Conservation (phyloP, 306 rosid species). For the Sophora flavescens region DNA sequence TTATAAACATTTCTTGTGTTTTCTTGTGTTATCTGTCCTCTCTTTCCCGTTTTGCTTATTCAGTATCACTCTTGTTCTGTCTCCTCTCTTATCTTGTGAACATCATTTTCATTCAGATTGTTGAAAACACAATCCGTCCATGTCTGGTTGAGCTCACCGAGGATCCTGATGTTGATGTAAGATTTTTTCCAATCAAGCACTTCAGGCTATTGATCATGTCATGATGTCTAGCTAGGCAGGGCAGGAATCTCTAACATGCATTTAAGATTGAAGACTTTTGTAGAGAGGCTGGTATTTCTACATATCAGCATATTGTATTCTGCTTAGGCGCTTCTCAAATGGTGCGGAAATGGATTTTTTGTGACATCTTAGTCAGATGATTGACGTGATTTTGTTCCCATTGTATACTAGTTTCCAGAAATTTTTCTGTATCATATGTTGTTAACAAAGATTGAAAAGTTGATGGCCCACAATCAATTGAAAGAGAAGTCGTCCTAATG, state of each 20-base stretch:
- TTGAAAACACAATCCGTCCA: conserved; percentile 77
- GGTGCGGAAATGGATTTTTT: conserved; percentile 5
- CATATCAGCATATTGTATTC: neutral
- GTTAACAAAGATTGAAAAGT: neutral
- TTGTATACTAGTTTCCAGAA: conserved; percentile 4
- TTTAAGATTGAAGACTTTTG: conserved; percentile 10
- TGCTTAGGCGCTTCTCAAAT: conserved; percentile 18
- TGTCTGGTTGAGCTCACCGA: conserved; percentile 76
- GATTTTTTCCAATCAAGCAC: conserved; percentile 78
- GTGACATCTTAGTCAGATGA: conserved; percentile 14
- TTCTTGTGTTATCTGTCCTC: neutral
- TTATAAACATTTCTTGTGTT: neutral
- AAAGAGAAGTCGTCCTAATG: neutral
- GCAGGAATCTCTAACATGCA: conserved; percentile 27
- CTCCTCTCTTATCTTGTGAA: conserved; percentile 15
- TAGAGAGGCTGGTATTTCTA: conserved; percentile 29
- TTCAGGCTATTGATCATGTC: conserved; percentile 70
- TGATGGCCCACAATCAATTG: neutral
- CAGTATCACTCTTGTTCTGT: neutral
- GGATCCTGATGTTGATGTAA: conserved; percentile 89
- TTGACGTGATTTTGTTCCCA: conserved; percentile 25
- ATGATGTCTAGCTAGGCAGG: conserved; percentile 79
- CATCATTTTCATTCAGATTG: conserved; percentile 55
- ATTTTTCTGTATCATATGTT: neutral
- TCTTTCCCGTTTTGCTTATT: neutral